Evolutionary conservation across 1,284 basidiomycete species (phyloP).

Genomic region (Ceratobasidium sp.): DNA sequence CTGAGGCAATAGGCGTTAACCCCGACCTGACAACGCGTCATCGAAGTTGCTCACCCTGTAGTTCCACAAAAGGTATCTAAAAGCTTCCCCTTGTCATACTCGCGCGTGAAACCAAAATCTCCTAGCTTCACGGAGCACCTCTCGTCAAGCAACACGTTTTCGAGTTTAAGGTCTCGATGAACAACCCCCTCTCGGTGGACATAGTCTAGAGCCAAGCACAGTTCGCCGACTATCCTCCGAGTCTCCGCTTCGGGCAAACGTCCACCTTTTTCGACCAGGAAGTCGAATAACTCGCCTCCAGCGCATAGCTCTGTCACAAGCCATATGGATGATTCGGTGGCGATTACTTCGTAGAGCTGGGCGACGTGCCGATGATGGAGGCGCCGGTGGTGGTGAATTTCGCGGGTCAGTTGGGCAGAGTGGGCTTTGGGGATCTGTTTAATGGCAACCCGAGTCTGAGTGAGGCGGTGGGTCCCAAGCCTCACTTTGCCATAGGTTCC

Average conservation of each 20-base stretch:
- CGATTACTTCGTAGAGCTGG: conserved; percentile 97
- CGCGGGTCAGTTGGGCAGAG: conserved; percentile 90
- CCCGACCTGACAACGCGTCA: not conserved
- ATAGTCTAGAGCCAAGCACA: conserved; percentile 95
- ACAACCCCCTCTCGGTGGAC: conserved; percentile 92
- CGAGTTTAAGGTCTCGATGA: conserved; percentile 95
- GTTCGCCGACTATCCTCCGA: conserved; percentile 88
- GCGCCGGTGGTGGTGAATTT: conserved; percentile 98
- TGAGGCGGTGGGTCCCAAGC: conserved; percentile 91
- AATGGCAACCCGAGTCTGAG: conserved; percentile 90
- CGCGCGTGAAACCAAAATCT: conserved; percentile 97
- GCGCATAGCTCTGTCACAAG: conserved; percentile 97
- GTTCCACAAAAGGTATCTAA: conserved; percentile 99
- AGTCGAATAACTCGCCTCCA: conserved; percentile 97
- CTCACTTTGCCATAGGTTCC: conserved; percentile 95
- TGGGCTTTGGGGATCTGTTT: conserved; percentile 97
- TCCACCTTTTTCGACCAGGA: conserved; percentile 90
- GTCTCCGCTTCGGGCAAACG: conserved; percentile 86
- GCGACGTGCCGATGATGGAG: conserved; percentile 96
- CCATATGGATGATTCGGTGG: conserved; percentile 95
- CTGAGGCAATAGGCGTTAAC: conserved; percentile 50
- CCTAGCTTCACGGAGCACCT: conserved; percentile 89
- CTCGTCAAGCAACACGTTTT: conserved; percentile 94
- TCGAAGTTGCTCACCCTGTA: conserved; percentile 69
- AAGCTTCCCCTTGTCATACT: conserved; percentile 85